Percentiles rank a stretch among this genome's conserved stretches.
phyloP scores from a whole-genome alignment of 768 basidiomycete species.

The Butyriboletus loyo region DNA sequence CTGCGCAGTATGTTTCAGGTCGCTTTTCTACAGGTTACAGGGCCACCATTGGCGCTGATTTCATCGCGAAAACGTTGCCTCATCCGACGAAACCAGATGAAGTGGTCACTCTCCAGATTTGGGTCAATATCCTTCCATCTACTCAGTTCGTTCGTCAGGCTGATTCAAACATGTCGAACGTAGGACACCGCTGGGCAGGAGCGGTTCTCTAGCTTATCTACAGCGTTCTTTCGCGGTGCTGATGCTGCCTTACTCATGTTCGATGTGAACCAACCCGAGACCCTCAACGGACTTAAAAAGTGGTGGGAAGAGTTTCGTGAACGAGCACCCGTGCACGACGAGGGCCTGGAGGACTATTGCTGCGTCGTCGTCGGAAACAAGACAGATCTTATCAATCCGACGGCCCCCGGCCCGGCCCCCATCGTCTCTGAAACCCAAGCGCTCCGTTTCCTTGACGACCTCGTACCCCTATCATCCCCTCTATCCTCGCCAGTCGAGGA shows the following conservation, averaged over 20 bases:
- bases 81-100: constrained; percentile 55
- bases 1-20: constrained; percentile 67
- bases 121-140: constrained; percentile 39
- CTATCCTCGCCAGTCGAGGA: constrained; percentile 11
- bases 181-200: constrained; percentile 89
- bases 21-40: constrained; percentile 75
- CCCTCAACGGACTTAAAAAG: constrained; percentile 53
- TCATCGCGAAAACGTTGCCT: constrained; percentile 71
- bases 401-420: constrained; percentile 14
- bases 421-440: constrained; percentile 44
- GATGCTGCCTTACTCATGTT: constrained; percentile 82
- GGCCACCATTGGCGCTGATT: constrained; percentile 89
- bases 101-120: constrained; percentile 65
- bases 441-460: constrained; percentile 49
- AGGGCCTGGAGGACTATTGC: constrained; percentile 61
- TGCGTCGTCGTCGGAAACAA: constrained; percentile 79
- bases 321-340: constrained; percentile 63
- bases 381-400: constrained; percentile 47
- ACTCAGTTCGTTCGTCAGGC: not conserved
- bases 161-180: constrained; percentile 3
- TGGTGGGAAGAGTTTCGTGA: constrained; percentile 82
- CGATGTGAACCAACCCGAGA: constrained; percentile 66
- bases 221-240: constrained; percentile 82
- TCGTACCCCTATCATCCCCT: constrained; percentile 43
- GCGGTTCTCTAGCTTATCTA: constrained; percentile 77